Evolutionary conservation across 345 rosid species (phyloP).

Genomic region (Moricandia arvensis): DNA sequence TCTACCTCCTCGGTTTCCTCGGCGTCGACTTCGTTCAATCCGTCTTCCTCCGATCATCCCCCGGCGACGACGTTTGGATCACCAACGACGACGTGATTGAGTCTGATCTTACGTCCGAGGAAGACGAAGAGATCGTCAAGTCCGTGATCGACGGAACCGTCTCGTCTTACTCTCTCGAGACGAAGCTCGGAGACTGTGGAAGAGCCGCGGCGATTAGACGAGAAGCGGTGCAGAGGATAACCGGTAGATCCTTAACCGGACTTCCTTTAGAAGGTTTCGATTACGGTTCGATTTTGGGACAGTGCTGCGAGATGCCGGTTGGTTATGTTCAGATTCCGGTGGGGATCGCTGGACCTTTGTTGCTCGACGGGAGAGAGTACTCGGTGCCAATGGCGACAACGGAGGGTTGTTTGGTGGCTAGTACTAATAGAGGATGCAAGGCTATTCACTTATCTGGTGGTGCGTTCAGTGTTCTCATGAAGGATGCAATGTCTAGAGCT

Average conservation of each 20-base stretch:
- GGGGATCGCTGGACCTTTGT: slow-evolving; percentile 54
- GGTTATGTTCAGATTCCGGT: slow-evolving; percentile 64
- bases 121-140: slow-evolving; percentile 43
- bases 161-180: slow-evolving; percentile 46
- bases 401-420: slow-evolving; percentile 59
- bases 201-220: slow-evolving; percentile 46
- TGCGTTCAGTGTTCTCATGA: slow-evolving; percentile 36
- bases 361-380: slow-evolving; percentile 47
- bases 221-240: slow-evolving; percentile 43
- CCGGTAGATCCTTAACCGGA: slow-evolving; percentile 45
- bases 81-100: slow-evolving; percentile 37
- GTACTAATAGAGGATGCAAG: slow-evolving; percentile 57
- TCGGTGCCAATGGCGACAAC: slow-evolving; percentile 59
- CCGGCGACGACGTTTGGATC: slow-evolving; percentile 51
- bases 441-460: slow-evolving; percentile 50
- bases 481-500: slow-evolving; percentile 52
- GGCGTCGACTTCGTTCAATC: slow-evolving; percentile 37
- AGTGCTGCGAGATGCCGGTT: slow-evolving; percentile 63
- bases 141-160: slow-evolving; percentile 38
- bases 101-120: slow-evolving; percentile 19
- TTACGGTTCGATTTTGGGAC: slow-evolving; percentile 46
- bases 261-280: slow-evolving; percentile 50
- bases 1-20: slow-evolving; percentile 43
- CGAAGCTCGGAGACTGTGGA: slow-evolving; percentile 46
- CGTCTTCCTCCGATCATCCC: slow-evolving; percentile 21